Percentiles rank a stretch among this genome's conserved stretches.
Conservation (phyloP, 768 basidiomycete species). For the Ramaria rubella region DNA sequence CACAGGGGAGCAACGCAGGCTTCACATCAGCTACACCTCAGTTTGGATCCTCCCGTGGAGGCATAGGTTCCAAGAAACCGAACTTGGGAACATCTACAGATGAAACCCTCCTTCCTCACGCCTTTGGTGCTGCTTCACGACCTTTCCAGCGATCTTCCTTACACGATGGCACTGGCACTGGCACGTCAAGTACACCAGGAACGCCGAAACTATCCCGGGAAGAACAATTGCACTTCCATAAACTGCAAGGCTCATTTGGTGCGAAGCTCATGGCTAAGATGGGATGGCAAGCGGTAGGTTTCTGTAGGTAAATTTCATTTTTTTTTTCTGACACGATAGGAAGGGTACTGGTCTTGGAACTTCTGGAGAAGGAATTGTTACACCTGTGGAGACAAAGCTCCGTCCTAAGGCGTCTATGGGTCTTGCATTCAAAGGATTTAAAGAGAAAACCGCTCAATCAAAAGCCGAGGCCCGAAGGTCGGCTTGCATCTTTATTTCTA, state of each 20-base stretch:
- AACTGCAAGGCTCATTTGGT: conserved; percentile 71
- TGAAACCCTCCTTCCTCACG: conserved; percentile 23
- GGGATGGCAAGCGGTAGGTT: conserved; percentile 76
- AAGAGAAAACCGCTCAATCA: conserved; percentile 81
- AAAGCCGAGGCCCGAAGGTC: conserved; percentile 71
- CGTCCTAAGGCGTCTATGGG: conserved; percentile 75
- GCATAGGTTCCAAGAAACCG: conserved; percentile 25
- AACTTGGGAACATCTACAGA: conserved; percentile 8
- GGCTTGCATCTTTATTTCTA: conserved; percentile 19
- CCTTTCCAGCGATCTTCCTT: conserved; percentile 44
- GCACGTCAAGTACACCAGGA: conserved; percentile 32
- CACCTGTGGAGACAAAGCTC: conserved; percentile 78
- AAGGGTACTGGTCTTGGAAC: conserved; percentile 63
- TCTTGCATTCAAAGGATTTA: conserved; percentile 82
- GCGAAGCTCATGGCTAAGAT: conserved; percentile 90
- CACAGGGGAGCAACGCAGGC: neutral
- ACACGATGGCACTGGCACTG: conserved; percentile 41
- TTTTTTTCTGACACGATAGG: neutral
- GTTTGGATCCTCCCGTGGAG: conserved; percentile 13
- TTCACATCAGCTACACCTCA: neutral
- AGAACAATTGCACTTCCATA: conserved; percentile 79
- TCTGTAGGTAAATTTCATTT: neutral
- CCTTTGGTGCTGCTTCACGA: conserved; percentile 34
- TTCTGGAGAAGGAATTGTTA: conserved; percentile 75
- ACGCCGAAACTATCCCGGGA: conserved; percentile 45